Base-by-base conservation (phyloP, 1,284 basidiomycete species). In the Pisolithus thermaeus region DNA sequence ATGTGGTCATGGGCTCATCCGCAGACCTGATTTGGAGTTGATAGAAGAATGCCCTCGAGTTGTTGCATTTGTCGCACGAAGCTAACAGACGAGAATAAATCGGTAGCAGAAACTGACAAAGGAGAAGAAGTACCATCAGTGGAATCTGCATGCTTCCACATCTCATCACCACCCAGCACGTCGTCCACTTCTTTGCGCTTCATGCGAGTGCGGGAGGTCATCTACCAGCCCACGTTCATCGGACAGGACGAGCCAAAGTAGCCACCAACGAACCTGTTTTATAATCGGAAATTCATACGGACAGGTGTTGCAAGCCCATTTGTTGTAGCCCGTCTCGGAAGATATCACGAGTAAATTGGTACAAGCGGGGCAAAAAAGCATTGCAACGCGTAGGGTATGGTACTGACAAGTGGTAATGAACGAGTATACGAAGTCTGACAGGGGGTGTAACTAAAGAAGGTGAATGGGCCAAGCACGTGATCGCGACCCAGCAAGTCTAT, bases 301-400 rank as follows among this genome's bases (percentile, higher is more conserved):
- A 65, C 95, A 98, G 3, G 91, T 90, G 61, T 91, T 90, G 65
- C 94, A 98, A 0, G 87, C 86, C 91, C 92, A 97, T 74, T 92
- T 92, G 71, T 91, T 93, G 69, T 75, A 80, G 3, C 80, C 87
- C 5, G 78, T 84, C 59, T 84, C 85, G 5, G 79, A 72, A 9
- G 84, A 86, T 48, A 97, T 90, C 49, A 92, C 83, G 16, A 98
- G 81, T 52, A 93, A 78, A 69, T 98, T 98, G 43, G 92, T 84
- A 67, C 96, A 99, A 51, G 89, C 93, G 36, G 95, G 95, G 66
- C 96, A 98, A 76, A 97, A 97, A 27, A 96, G 77, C 92, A 94
- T 92, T 14, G 27, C 35, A 9, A 45, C 11, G 8, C 7, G 20
- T 11, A 16, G 39, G 12, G 27, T 47, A 35, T 35, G 32, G 32